Conservation (phyloP, 1,284 basidiomycete species). For the Heterobasidion irregulare region DNA sequence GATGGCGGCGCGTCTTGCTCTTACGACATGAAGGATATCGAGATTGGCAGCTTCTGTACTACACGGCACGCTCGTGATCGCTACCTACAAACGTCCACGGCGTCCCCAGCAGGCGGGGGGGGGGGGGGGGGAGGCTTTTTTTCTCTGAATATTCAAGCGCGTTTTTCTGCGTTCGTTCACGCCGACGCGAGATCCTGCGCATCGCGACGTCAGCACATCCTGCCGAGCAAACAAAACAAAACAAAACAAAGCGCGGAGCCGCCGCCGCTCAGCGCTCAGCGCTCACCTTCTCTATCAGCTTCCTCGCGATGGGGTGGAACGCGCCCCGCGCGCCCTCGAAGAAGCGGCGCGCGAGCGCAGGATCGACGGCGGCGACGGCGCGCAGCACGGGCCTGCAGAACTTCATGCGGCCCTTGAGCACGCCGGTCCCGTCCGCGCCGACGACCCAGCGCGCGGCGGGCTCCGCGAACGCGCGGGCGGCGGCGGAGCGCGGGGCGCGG, state of each 20-base stretch:
- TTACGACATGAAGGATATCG: neutral
- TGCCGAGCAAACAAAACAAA: no score
- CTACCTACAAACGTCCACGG: no score
- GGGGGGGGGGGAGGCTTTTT: no score
- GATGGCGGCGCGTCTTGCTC: no score
- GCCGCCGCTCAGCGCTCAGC: no score
- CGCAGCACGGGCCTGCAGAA: conserved; percentile 69
- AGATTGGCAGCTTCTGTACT: neutral
- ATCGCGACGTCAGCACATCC: no score
- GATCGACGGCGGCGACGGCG: conserved; percentile 48
- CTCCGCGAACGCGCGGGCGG: conserved; percentile 38
- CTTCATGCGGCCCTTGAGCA: conserved; percentile 75
- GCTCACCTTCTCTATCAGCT: conserved; percentile 64
- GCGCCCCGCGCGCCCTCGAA: conserved; percentile 44
- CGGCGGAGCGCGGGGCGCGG: conserved; percentile 34
- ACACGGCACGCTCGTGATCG: no score
- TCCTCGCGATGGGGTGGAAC: conserved; percentile 75
- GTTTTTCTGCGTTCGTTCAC: no score
- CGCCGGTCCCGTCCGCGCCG: conserved; percentile 47
- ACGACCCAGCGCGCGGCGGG: conserved; percentile 65
- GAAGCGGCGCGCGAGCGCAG: conserved; percentile 49
- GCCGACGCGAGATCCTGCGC: no score
- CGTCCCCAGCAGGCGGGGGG: no score
- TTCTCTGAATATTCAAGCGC: no score
- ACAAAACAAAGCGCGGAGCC: neutral